Conservation (phyloP, 306 rosid genomes). For the Quillaja saponaria region DNA sequence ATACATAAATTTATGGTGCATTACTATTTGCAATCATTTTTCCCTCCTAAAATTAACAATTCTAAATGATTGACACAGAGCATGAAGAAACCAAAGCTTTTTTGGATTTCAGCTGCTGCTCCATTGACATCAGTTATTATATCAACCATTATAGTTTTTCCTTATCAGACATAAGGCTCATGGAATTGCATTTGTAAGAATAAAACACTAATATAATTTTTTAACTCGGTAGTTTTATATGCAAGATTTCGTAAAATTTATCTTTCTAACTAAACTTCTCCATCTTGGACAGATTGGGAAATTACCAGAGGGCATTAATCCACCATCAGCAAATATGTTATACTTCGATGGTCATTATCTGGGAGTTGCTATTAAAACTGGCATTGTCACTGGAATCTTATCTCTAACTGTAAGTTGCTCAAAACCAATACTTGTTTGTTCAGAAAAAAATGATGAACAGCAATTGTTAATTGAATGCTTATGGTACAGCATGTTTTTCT, state of each 20-base stretch:
- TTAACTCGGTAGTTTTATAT: background rate
- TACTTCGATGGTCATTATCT: slow-evolving; percentile 65
- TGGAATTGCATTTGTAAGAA: slow-evolving; percentile 64
- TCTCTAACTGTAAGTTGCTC: slow-evolving; percentile 80
- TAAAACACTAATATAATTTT: background rate
- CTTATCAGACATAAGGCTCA: slow-evolving; percentile 51
- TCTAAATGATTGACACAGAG: slow-evolving; percentile 50
- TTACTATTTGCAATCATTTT: background rate
- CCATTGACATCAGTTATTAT: slow-evolving; percentile 86
- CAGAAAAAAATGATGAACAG: no score
- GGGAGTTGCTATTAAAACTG: slow-evolving; percentile 86
- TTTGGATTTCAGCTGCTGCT: slow-evolving; percentile 93
- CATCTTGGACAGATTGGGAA: slow-evolving; percentile 66
- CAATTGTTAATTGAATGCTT: background rate
- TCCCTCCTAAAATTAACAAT: slow-evolving; percentile 26
- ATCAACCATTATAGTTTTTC: slow-evolving; percentile 75
- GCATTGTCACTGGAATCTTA: slow-evolving; percentile 82
- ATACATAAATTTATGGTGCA: background rate
- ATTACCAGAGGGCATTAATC: slow-evolving; percentile 90
- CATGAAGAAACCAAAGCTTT: slow-evolving; percentile 74
- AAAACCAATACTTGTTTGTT: slow-evolving; percentile 8
- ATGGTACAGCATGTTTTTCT: background rate
- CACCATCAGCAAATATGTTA: slow-evolving; percentile 83
- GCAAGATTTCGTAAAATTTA: background rate
- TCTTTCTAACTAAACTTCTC: background rate